phyloP scores from a whole-genome alignment of 768 basidiomycete species.

The Boletus rufocinnamomeus region DNA sequence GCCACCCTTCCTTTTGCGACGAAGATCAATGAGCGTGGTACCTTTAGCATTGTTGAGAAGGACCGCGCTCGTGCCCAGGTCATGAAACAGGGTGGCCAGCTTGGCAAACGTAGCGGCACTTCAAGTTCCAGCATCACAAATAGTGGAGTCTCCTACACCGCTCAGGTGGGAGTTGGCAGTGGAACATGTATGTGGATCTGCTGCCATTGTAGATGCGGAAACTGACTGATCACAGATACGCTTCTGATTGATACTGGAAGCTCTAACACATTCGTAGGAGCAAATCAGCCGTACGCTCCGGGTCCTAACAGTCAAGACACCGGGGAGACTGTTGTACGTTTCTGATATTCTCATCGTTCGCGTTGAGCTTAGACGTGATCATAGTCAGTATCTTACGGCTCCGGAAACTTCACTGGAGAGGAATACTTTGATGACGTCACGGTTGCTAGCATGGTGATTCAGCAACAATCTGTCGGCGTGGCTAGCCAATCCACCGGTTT shows the following conservation, averaged over 20 bases:
- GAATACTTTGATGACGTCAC: slow-evolving; percentile 16
- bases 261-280: slow-evolving; percentile 33
- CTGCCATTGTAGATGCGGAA: neutral
- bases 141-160: slow-evolving; percentile 26
- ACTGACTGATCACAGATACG: slow-evolving; percentile 20
- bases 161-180: slow-evolving; percentile 29
- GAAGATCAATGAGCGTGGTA: slow-evolving; percentile 13
- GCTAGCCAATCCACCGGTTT: slow-evolving; percentile 31
- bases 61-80: slow-evolving; percentile 25
- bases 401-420: slow-evolving; percentile 13
- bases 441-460: slow-evolving; percentile 1
- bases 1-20: slow-evolving; percentile 15
- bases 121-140: too few relatives aligned
- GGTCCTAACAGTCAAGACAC: slow-evolving; percentile 25
- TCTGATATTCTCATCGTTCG: neutral
- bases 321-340: slow-evolving; percentile 24
- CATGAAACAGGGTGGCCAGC: slow-evolving; percentile 2
- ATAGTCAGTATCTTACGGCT: slow-evolving; percentile 7
- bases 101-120: slow-evolving; percentile 14
- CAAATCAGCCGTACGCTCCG: too few relatives aligned
- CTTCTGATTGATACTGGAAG: slow-evolving; percentile 36
- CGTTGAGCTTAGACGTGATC: neutral
- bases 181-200: slow-evolving; percentile 25
- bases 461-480: slow-evolving; percentile 38
- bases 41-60: slow-evolving; percentile 11